A percentile compares a stretch with the other conserved stretches of the same genome.
These are phyloP conservation scores for Saturnispora ahearnii DNA, from an alignment of 805 yeast genomes.

Conservation along the genomic window DNA sequence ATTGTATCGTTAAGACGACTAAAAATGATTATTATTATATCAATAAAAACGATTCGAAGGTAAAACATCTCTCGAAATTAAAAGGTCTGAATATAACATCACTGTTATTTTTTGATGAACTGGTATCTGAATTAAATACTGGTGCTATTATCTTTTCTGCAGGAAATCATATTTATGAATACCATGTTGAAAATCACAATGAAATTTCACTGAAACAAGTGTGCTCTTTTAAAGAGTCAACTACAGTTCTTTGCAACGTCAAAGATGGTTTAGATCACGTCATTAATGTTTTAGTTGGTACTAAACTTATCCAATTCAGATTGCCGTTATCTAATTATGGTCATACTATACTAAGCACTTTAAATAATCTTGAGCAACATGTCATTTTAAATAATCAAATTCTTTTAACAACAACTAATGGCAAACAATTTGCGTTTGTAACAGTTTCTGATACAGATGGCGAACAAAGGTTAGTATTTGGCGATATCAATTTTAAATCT, in stretches of 20 bases:
- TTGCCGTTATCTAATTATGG: not conserved
- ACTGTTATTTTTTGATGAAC: conserved; percentile 30
- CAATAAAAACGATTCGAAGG: conserved; percentile 32
- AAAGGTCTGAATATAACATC: conserved; percentile 36
- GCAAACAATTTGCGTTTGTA: conserved; percentile 10
- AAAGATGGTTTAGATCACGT: not conserved
- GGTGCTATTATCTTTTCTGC: conserved; percentile 45
- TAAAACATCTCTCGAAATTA: conserved; percentile 37
- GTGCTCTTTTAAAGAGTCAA: not conserved
- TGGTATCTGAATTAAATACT: conserved; percentile 25
- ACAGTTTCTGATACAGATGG: not conserved
- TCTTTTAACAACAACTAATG: not conserved
- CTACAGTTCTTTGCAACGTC: not conserved
- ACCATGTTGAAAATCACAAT: conserved; percentile 35
- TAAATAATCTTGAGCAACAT: not conserved
- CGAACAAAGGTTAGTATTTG: conserved; percentile 11
- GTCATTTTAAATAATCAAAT: not conserved
- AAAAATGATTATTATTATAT: conserved; percentile 40
- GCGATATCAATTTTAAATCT: conserved; percentile 15
- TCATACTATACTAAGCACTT: not conserved
- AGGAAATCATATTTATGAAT: conserved; percentile 41
- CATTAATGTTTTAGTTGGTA: not conserved
- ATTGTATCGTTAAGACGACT: conserved; percentile 40
- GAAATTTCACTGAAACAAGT: conserved; percentile 30
- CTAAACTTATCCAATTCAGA: conserved; percentile 5